These are phyloP conservation scores for Arthrocladium fulminans DNA, from an alignment of 2,329 filamentous ascomycete species.

Conservation along the genomic window DNA sequence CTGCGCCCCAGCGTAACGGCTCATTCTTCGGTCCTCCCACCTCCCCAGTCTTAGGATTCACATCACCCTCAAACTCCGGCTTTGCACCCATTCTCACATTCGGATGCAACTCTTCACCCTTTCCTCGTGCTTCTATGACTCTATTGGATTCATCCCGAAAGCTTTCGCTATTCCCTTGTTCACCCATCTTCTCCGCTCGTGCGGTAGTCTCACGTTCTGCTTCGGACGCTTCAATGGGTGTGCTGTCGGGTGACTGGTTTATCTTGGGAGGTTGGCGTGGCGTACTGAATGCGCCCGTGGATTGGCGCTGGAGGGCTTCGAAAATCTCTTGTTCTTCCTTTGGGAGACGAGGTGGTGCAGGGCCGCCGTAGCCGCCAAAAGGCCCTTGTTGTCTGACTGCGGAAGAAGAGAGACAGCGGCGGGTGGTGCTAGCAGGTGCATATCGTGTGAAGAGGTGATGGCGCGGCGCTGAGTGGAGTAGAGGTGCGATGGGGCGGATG, in stretches of 20 bases:
- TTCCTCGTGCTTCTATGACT: constrained; percentile 45
- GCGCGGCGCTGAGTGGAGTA: constrained; percentile 11
- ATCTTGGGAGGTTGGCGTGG: constrained; percentile 38
- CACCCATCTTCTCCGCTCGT: constrained; percentile 14
- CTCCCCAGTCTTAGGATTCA: constrained; percentile 89
- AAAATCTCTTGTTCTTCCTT: constrained; percentile 84
- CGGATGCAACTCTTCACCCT: constrained; percentile 59
- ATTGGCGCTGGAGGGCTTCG: constrained; percentile 72
- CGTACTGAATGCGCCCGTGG: constrained; percentile 67
- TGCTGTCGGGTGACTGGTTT: constrained; percentile 41
- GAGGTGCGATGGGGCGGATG: constrained; percentile 13
- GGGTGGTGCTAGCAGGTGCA: constrained; percentile 18
- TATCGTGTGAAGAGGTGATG: constrained; percentile 13
- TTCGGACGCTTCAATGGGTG: constrained; percentile 21
- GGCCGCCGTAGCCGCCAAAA: constrained; percentile 27
- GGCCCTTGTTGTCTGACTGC: neutral
- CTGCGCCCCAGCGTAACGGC: constrained; percentile 73
- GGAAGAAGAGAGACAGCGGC: constrained; percentile 2
- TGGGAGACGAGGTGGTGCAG: constrained; percentile 76
- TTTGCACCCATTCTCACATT: constrained; percentile 66
- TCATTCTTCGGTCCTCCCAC: constrained; percentile 96
- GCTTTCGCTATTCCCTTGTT: neutral
- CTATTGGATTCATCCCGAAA: constrained; percentile 26
- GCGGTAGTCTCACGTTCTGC: constrained; percentile 20
- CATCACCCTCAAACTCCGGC: constrained; percentile 88